phyloP scores from a whole-genome alignment of 805 yeast genomes.

The Lachancea meyersii region DNA sequence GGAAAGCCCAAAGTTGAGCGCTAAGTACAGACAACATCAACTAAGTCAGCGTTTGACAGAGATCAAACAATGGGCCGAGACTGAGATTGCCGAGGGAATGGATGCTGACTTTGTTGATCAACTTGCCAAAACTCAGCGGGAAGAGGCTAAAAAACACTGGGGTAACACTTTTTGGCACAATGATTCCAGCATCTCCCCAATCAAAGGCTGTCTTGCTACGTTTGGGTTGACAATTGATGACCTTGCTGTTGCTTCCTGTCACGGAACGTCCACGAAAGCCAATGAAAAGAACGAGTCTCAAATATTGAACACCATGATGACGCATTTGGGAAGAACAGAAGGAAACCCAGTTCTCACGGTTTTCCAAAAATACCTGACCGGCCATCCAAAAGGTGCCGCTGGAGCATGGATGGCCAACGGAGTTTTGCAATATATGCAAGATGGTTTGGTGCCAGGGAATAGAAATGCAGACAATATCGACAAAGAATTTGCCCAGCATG shows the following conservation, averaged over 20 bases:
- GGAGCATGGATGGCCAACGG: conserved; percentile 99
- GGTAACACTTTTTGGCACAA: conserved; percentile 69
- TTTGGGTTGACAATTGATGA: conserved; percentile 86
- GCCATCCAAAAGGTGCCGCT: conserved; percentile 99
- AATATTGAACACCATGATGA: conserved; percentile 78
- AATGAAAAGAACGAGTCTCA: conserved; percentile 92
- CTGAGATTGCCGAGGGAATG: conserved; percentile 26
- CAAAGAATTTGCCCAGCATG: conserved; percentile 60
- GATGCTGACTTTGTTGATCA: conserved; percentile 48
- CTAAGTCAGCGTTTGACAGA: conserved; percentile 55
- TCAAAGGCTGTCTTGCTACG: conserved; percentile 87
- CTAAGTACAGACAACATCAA: conserved; percentile 16
- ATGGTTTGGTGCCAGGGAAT: conserved; percentile 92
- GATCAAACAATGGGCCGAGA: conserved; percentile 67
- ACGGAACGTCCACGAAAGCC: conserved; percentile 96
- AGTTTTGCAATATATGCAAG: conserved; percentile 76
- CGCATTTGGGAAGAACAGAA: conserved; percentile 81
- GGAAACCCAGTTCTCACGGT: conserved; percentile 93
- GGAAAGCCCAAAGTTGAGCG: conserved; percentile 10
- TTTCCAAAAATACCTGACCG: conserved; percentile 92
- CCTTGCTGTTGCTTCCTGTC: conserved; percentile 88
- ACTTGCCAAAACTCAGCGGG: conserved; percentile 70
- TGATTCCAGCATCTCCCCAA: conserved; percentile 85
- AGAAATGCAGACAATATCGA: conserved; percentile 93
- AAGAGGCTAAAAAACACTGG: conserved; percentile 80